phyloP scores from a whole-genome alignment of 768 basidiomycete genomes.

The Boletus pseudopeckii region DNA sequence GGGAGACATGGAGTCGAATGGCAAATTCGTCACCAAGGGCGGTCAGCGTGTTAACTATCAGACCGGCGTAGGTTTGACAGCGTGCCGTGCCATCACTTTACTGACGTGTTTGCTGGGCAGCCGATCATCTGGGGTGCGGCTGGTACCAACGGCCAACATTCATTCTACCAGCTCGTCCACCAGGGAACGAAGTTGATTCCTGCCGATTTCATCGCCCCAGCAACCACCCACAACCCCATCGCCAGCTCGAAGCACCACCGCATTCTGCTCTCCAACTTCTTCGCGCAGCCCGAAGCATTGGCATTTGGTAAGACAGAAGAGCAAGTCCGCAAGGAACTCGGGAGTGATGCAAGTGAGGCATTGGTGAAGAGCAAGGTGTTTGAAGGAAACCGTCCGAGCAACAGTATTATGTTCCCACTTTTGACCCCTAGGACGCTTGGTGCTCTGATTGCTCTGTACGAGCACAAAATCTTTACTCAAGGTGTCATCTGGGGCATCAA shows the following conservation, averaged over 20 bases:
- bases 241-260: constrained; percentile 88
- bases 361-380: constrained; percentile 97
- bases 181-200: constrained; percentile 93
- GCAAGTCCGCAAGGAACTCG: constrained; percentile 69
- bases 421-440: constrained; percentile 88
- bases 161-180: constrained; percentile 97
- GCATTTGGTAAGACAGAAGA: constrained; percentile 98
- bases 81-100: not conserved
- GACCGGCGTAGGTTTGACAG: constrained; percentile 72
- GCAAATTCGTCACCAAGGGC: constrained; percentile 92
- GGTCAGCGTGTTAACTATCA: constrained; percentile 93
- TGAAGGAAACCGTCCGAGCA: constrained; percentile 95
- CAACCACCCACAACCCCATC: constrained; percentile 89
- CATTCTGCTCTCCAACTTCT: constrained; percentile 96
- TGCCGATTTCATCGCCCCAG: constrained; percentile 88
- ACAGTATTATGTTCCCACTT: constrained; percentile 92
- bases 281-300: constrained; percentile 95
- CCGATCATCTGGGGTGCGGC: constrained; percentile 99
- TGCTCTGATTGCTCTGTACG: constrained; percentile 86
- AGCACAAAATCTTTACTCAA: constrained; percentile 99
- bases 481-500: constrained; percentile 99
- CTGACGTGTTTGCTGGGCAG: constrained; percentile 34
- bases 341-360: constrained; percentile 70
- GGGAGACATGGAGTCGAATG: constrained; percentile 99
- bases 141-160: constrained; percentile 98